Evolutionary conservation across 805 yeast genomes (phyloP), one percentile per base, ranked within the genome.

Genomic region (Saccharomycopsis lassenensis): DNA sequence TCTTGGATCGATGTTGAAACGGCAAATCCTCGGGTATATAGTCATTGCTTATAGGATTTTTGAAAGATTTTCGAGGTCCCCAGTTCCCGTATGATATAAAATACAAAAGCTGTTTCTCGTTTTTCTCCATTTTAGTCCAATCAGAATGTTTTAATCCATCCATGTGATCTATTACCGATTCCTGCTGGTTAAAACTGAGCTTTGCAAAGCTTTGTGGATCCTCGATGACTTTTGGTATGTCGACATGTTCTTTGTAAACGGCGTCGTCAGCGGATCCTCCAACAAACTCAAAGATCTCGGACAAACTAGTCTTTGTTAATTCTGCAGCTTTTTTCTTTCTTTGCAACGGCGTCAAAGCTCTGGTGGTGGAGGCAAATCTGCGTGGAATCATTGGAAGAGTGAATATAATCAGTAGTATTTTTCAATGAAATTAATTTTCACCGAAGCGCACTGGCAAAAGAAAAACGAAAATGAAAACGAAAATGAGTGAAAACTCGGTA

Each of bases 51-150:
- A 71, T 62, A 44, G 62, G 62, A 33, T 57, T 55, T 12, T 56
- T 55, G 37, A 77, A 67, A 15, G 69, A 69, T 32, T 69, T 74
- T 43, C 93, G 62, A 1, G 74, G 77, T 0, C 86, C 91, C 66
- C 80, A 71, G 32, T 77, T 62, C 2, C 87, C 87, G 54, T 74
- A 81, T 0, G 77, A 65, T 21, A 77, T 63, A 57, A 66, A 76
- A 52, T 73, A 77, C 7, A 72, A 65, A 44, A 77, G 59, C 43
- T 67, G 60, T 49, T 78, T 77, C 35, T 67, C 67, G 34, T 68
- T 64, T 8, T 42, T 42, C 3, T 71, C 61, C 30, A 77, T 45
- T 27, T 59, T 54, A 2, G 53, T 52, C 93, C 93, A 81, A 36
- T 67, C 62, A 35, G 62, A 62, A 44, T 68, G 18, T 32, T 39